Evolutionary conservation across 164 flowering plant genomes (phyloP).

Genomic region (Taxillus chinensis): DNA sequence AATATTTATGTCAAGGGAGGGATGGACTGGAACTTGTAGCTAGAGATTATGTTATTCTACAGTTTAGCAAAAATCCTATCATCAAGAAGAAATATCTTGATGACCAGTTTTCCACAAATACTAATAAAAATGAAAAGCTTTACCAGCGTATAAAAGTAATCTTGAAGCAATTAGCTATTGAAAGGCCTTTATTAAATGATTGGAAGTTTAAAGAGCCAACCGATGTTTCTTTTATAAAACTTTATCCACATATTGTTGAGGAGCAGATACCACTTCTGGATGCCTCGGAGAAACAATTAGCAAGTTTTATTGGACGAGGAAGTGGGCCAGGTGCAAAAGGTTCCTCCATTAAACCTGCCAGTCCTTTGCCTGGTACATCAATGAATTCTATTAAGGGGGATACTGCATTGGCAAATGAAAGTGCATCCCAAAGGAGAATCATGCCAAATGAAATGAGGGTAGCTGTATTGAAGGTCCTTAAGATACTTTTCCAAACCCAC

Average conservation of each 20-base stretch:
- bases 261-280: slow-evolving; percentile 40
- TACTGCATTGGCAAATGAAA: slow-evolving; percentile 15
- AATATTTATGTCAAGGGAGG: slow-evolving; percentile 15
- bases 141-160: slow-evolving; percentile 10
- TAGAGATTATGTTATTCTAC: slow-evolving; percentile 50
- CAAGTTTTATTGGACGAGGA: slow-evolving; percentile 8
- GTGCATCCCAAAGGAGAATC: slow-evolving; percentile 9
- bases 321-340: slow-evolving; percentile 11
- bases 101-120: no score
- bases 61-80: slow-evolving; percentile 35
- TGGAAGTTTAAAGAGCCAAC: slow-evolving; percentile 61
- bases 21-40: slow-evolving; percentile 11
- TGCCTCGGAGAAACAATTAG: slow-evolving; percentile 10
- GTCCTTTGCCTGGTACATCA: slow-evolving; percentile 9
- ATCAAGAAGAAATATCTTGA: slow-evolving; percentile 10
- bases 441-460: slow-evolving; percentile 64
- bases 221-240: slow-evolving; percentile 46
- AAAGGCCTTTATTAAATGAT: slow-evolving; percentile 32
- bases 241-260: slow-evolving; percentile 40
- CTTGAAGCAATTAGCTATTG: slow-evolving; percentile 37
- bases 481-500: slow-evolving; percentile 37
- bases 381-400: slow-evolving; percentile 19
- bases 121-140: neutral
- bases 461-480: slow-evolving; percentile 51
- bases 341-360: slow-evolving; percentile 13